Base-by-base conservation (phyloP, 1,284 basidiomycete genomes). In the Trametes sp. region DNA sequence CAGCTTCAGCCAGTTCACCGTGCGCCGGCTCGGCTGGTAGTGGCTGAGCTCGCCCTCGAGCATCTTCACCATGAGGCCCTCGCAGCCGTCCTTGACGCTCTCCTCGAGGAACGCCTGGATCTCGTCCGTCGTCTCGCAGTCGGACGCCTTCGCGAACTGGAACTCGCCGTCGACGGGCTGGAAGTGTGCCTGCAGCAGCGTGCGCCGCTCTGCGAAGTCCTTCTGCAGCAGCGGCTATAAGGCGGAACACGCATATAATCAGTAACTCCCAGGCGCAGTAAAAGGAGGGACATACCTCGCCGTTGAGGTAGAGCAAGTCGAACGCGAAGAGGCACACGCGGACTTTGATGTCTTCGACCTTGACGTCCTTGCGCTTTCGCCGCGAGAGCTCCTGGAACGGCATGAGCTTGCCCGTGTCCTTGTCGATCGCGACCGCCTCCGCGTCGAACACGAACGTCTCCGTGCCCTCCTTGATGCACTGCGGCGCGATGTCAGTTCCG, bases 51-150 rank as follows among this genome's bases (percentile, higher is more conserved):
- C 88, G 26, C 89, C 93, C 42, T 96, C 92, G 14, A 99, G 82
- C 95, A 98, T 98, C 80, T 99, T 99, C 65, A 99, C 95, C 98
- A 99, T 98, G 53, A 99, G 84, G 3, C 98, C 98, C 76, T 99
- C 98, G 76, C 98, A 99, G 1, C 97, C 96, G 73, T 98, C 96
- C 74, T 96, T 97, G 68, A 99, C 94, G 75, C 94, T 96, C 69
- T 96, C 92, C 72, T 99, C 98, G 19, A 99, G 80, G 83, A 99
- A 98, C 0, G 86, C 77, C 73, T 98, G 95, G 58, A 99, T 98
- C 73, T 98, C 96, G 49, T 99, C 98, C 0, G 89, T 92, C 8
- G 91, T 94, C 61, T 94, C 90, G 28, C 91, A 86, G 74, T 99
- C 98, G 1, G 94, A 94, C 4, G 91, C 89, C 71, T 90, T 94